Conservation (phyloP, 148 eudicot genomes). For the Diospyros kaki region DNA sequence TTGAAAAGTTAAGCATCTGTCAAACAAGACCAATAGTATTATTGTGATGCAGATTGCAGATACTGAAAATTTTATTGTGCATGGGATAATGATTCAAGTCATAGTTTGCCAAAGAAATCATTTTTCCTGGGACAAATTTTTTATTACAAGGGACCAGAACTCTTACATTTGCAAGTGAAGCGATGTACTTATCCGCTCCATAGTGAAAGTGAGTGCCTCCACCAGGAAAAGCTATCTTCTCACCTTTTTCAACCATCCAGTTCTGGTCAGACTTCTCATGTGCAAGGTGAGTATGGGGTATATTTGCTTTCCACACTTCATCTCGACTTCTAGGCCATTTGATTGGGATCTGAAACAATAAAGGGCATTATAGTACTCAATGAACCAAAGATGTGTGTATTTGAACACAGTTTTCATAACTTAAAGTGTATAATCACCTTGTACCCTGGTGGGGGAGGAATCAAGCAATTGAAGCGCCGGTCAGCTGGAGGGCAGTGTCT, state of each 20-base stretch:
- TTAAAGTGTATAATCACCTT: constrained; percentile 43
- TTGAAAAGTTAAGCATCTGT: constrained; percentile 96
- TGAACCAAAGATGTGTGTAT: background rate
- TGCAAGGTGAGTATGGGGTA: constrained; percentile 99
- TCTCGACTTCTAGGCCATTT: constrained; percentile 99
- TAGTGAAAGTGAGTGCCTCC: constrained; percentile 99
- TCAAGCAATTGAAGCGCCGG: constrained; percentile 90
- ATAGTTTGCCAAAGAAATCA: background rate
- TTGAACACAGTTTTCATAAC: background rate
- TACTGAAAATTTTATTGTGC: background rate
- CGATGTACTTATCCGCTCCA: constrained; percentile 95
- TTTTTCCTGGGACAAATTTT: background rate
- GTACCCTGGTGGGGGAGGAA: constrained; percentile 95
- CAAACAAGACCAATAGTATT: constrained; percentile 11
- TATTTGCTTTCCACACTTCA: constrained; percentile 96
- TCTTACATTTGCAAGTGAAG: constrained; percentile 89
- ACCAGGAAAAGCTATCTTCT: constrained; percentile 88
- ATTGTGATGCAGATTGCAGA: background rate
- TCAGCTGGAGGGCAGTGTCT: constrained; percentile 97
- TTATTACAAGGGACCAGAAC: constrained; percentile 5
- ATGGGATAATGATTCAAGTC: background rate
- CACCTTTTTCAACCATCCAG: constrained; percentile 99
- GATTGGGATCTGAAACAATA: constrained; percentile 60
- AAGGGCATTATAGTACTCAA: background rate
- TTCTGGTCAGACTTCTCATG: constrained; percentile 97